These are phyloP conservation scores for Trametes cinnabarina DNA, from an alignment of 768 basidiomycete species.

Conservation along the genomic window DNA sequence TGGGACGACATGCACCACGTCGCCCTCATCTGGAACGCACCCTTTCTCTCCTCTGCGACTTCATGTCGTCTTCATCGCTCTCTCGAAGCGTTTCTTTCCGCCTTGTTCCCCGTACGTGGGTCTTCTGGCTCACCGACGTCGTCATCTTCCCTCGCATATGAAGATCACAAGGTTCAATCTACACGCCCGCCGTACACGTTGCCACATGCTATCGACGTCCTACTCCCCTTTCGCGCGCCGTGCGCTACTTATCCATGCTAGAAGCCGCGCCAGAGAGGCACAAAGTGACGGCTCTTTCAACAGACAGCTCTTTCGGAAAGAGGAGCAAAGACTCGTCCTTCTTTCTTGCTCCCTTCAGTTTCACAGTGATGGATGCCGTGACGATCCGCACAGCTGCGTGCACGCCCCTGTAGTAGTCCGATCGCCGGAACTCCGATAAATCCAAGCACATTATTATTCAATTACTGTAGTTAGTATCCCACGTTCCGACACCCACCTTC, in stretches of 20 bases:
- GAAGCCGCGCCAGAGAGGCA: neutral
- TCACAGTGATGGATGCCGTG: neutral
- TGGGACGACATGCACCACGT: conserved; percentile 4
- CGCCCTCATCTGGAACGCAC: conserved; percentile 8
- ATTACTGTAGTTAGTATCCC: no score
- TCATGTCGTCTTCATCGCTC: neutral
- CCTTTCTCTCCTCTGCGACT: neutral
- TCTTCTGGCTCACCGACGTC: conserved; percentile 5
- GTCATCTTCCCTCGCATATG: neutral
- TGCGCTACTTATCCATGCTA: neutral
- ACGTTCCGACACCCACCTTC: no score
- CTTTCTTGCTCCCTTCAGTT: neutral
- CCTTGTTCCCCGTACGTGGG: neutral
- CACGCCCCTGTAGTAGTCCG: no score
- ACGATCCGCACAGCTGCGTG: neutral
- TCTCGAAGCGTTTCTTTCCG: conserved; percentile 7
- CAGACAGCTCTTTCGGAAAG: neutral
- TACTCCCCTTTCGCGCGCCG: neutral
- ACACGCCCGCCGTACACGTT: neutral
- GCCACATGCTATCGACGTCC: neutral
- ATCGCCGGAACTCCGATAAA: neutral
- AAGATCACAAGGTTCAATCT: conserved; percentile 8
- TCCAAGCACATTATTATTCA: no score
- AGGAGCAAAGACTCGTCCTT: neutral
- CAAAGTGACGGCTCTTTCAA: neutral